A percentile compares a stretch with the other conserved stretches of the same genome.
Evolutionary conservation across 2,329 filamentous ascomycete genomes (phyloP).

Genomic region (Phialocephala subalpina): DNA sequence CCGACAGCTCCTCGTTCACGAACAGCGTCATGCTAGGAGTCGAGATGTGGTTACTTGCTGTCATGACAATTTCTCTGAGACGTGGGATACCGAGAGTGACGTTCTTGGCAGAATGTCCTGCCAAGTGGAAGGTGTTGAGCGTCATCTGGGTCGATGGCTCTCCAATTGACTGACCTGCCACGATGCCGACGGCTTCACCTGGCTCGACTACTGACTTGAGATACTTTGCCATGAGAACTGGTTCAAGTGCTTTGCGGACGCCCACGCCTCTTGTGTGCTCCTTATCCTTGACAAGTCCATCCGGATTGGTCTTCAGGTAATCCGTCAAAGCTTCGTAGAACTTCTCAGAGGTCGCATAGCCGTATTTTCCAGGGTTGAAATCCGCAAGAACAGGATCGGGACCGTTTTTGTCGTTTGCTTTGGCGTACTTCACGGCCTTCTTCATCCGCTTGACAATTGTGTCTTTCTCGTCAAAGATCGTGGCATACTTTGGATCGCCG

Average conservation of each 20-base stretch:
- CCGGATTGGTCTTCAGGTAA: conserved; percentile 81
- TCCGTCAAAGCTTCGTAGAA: conserved; percentile 77
- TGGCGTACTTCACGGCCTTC: conserved; percentile 77
- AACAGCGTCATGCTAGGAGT: conserved; percentile 91
- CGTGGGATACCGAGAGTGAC: conserved; percentile 98
- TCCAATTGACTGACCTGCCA: conserved; percentile 95
- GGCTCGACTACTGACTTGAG: conserved; percentile 91
- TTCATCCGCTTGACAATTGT: conserved; percentile 76
- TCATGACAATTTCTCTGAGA: conserved; percentile 98
- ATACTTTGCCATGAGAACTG: conserved; percentile 90
- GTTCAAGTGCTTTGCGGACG: conserved; percentile 61
- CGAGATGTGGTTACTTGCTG: conserved; percentile 85
- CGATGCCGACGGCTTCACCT: conserved; percentile 95
- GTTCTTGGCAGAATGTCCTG: conserved; percentile 97
- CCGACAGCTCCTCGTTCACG: conserved; percentile 74
- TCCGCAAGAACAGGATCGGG: conserved; percentile 76
- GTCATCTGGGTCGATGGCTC: conserved; percentile 99
- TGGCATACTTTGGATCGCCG: conserved; percentile 57
- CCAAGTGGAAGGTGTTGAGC: conserved; percentile 98
- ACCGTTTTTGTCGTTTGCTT: conserved; percentile 59
- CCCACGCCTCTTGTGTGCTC: conserved; percentile 45
- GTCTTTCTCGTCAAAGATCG: conserved; percentile 71
- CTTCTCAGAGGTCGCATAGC: conserved; percentile 88
- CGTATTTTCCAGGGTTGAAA: conserved; percentile 78
- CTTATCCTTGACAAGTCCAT: conserved; percentile 63